phyloP scores from a whole-genome alignment of 306 rosid genomes.

The Echinosophora koreensis region DNA sequence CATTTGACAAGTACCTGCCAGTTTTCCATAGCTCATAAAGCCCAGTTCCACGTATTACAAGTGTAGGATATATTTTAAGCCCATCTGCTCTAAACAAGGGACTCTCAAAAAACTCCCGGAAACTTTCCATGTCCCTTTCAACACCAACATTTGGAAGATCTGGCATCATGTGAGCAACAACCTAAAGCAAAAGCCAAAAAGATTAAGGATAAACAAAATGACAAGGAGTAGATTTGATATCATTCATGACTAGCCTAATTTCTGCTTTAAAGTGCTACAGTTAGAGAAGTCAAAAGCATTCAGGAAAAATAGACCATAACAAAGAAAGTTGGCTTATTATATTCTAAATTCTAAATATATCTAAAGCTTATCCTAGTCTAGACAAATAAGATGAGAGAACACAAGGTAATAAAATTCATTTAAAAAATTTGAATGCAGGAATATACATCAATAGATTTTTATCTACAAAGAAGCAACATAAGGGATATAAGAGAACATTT shows the following conservation, averaged over 20 bases:
- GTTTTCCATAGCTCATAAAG: slow-evolving; percentile 99
- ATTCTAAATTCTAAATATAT: slow-evolving; percentile 25
- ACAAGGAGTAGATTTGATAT: slow-evolving; percentile 20
- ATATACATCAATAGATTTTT: neutral
- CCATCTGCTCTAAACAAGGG: slow-evolving; percentile 96
- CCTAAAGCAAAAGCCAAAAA: slow-evolving; percentile 59
- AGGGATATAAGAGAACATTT: slow-evolving; percentile 37
- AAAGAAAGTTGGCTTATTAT: slow-evolving; percentile 3
- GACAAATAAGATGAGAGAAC: slow-evolving; percentile 26
- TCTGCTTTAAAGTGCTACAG: slow-evolving; percentile 4
- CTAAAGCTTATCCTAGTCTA: slow-evolving; percentile 20
- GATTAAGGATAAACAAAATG: slow-evolving; percentile 11
- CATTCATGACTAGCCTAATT: slow-evolving; percentile 30
- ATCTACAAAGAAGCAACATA: neutral
- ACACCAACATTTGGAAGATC: slow-evolving; percentile 99
- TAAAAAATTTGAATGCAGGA: slow-evolving; percentile 23
- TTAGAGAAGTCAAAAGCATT: slow-evolving; percentile 24
- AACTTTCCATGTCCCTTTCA: slow-evolving; percentile 99
- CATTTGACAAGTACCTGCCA: slow-evolving; percentile 67
- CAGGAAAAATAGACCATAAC: neutral
- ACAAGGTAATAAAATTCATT: neutral
- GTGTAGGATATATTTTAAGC: slow-evolving; percentile 96
- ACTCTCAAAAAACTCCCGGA: slow-evolving; percentile 90
- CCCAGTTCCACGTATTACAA: slow-evolving; percentile 98
- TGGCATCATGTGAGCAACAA: slow-evolving; percentile 99